Evolutionary conservation across 345 rosid genomes (phyloP), one percentile per base, ranked within the genome.

Genomic region (Trapa incisa): DNA sequence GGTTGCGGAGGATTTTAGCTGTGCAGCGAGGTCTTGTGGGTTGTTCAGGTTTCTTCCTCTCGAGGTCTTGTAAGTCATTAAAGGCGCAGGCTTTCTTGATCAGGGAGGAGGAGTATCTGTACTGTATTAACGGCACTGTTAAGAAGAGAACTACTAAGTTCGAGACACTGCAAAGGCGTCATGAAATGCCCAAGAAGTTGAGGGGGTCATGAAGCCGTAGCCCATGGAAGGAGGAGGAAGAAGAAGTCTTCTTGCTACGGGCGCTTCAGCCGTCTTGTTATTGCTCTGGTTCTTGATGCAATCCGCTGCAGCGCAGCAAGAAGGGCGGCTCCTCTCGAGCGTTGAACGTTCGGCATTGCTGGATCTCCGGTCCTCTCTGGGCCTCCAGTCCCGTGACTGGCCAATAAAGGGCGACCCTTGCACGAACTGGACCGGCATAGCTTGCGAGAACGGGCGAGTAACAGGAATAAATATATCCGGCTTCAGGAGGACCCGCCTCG

Each of bases 281-380:
- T 54, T 54, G 63, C 39, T 17, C 33, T 41, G 35, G 63, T 67
- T 37, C 61, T 54, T 82, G 73, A 48, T 78, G 71, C 77, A 54
- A 39, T 69, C 66, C 68, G 71, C 67, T 39, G 16, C 67, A 35
- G 71, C 83, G 7, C 85, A 80, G 82, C 72, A 67, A 65, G 63
- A 67, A 65, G 63, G 42, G 53, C 17, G 56, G 39, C 65, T 73
- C 60, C 78, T 66, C 65, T 79, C 83, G 41, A 16, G 68, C 61
- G 2, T 50, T 39, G 87, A 88, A 70, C 72, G 82, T 50, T 36
- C 62, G 2, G 86, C 94, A 70, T 71, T 88, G 78, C 84, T 82
- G 60, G 73, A 73, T 45, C 91, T 88, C 71, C 82, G 94, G 68
- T 84, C 89, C 6, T 78, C 88, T 37, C 74, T 87, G 65, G 94